Base-by-base conservation (phyloP, 2,329 filamentous ascomycete species). In the Ophiostoma himal-ulmi region DNA sequence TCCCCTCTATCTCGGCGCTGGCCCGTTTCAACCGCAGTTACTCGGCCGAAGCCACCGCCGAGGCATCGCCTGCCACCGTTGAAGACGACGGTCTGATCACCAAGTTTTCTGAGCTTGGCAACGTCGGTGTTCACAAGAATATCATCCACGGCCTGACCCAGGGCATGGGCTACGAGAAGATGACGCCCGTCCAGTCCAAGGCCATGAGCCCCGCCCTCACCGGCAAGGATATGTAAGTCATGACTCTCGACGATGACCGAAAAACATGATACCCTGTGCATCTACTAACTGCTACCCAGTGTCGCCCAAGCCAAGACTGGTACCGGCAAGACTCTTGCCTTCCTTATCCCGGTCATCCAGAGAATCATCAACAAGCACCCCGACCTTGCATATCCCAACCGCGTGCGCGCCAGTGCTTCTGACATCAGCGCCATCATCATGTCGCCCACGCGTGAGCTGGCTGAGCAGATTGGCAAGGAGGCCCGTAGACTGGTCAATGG, bases 241-340 rank as follows among this genome's bases (percentile, higher is more conserved):
- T 39, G 37, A 10, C 10, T 39, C 30, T 30, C 30, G 30, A 30
- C 30, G 30, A 30, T 30, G 4, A 30, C 30, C 0, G 3, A 30
- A 39, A 30, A 30, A 37, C 3, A 22, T 41, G 41, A 22, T 41
- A 1, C 30, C 30, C 30, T 34, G 11, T 30, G 1, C 39, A 39
- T 37, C 67, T 10, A 8, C 68, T 70, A 62, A 69, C 62, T 72
- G 76, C 3, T 34, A 22, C 3, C 7, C 14, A 92, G 91, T 75
- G 85, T 98, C 74, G 95, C 94, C 66, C 95, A 98, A 82, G 95
- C 95, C 72, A 97, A 92, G 81, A 99, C 95, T 10, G 95, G 95
- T 78, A 98, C 95, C 4, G 95, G 95, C 78, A 99, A 99, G 82
- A 99, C 95, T 0, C 82, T 98, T 71, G 95, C 92, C 48, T 99